phyloP scores from a whole-genome alignment of 257 asterid species.

The Paraleonurus japonicus region DNA sequence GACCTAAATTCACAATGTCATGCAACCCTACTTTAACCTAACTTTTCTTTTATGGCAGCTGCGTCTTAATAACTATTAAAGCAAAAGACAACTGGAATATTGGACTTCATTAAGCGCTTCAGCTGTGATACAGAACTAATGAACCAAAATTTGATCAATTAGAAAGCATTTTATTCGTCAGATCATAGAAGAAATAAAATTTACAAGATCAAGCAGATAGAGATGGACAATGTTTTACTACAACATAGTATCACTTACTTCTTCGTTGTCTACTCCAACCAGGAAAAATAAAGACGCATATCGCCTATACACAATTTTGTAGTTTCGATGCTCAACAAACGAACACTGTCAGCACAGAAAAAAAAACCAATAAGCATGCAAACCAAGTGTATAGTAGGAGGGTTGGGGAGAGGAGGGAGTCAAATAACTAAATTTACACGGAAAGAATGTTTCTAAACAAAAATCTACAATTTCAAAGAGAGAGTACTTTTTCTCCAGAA shows the following conservation, averaged over 20 bases:
- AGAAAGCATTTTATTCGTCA: not conserved
- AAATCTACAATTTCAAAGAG: not conserved
- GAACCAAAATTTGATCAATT: not conserved
- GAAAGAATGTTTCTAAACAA: not conserved
- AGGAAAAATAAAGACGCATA: conserved; percentile 91
- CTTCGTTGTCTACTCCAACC: conserved; percentile 98
- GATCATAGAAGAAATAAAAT: conserved; percentile 11
- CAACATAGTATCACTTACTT: conserved; percentile 52
- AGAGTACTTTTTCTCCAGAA: not conserved
- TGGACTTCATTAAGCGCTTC: not conserved
- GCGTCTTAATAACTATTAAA: not conserved
- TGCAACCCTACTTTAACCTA: not conserved
- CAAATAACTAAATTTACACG: not conserved
- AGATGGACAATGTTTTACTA: not conserved
- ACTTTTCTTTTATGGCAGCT: not conserved
- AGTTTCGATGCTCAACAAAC: conserved; percentile 93
- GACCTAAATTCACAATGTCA: conserved; percentile 7
- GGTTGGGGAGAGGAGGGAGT: not conserved
- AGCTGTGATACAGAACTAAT: not conserved
- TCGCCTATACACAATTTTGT: conserved; percentile 86
- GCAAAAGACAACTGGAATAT: not conserved
- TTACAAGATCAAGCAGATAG: conserved; percentile 2
- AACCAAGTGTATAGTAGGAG: not conserved
- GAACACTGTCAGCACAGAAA: conserved; percentile 68
- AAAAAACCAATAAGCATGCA: conserved; percentile 9